A percentile compares a stretch with the other conserved stretches of the same genome.
Evolutionary conservation across 176 grass and related monocot species (phyloP).

Genomic region (Aegilops umbellulata): DNA sequence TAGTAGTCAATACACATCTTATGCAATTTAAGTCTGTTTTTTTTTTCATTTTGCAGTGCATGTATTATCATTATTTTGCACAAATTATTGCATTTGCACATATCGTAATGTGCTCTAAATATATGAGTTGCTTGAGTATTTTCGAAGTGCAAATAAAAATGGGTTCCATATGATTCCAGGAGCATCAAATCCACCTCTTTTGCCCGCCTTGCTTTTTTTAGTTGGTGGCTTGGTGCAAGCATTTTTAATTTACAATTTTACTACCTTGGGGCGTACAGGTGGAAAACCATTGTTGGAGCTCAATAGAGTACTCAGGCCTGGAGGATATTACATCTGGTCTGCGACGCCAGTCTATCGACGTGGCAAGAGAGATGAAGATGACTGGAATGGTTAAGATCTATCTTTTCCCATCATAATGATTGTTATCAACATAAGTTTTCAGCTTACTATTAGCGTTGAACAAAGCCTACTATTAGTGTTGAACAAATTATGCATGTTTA

Average conservation of each 20-base stretch:
- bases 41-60: background rate
- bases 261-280: slow-evolving; percentile 41
- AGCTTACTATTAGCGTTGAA: background rate
- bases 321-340: slow-evolving; percentile 93
- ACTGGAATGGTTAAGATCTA: slow-evolving; percentile 64
- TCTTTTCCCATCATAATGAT: slow-evolving; percentile 3
- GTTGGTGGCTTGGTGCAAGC: background rate
- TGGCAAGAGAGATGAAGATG: slow-evolving; percentile 57
- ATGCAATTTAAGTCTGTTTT: background rate
- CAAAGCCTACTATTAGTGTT: background rate
- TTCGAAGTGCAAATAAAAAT: background rate
- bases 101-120: background rate
- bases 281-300: slow-evolving; percentile 87
- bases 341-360: slow-evolving; percentile 87
- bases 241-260: background rate
- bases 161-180: background rate
- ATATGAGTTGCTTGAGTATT: background rate
- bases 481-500: slow-evolving; percentile 22
- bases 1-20: background rate
- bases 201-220: slow-evolving; percentile 16
- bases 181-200: background rate
- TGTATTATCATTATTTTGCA: background rate
- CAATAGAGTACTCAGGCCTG: slow-evolving; percentile 90
- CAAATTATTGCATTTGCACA: background rate
- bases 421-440: background rate